phyloP scores from a whole-genome alignment of 352 stramenopile species.

The Globisporangium orthogonon region DNA sequence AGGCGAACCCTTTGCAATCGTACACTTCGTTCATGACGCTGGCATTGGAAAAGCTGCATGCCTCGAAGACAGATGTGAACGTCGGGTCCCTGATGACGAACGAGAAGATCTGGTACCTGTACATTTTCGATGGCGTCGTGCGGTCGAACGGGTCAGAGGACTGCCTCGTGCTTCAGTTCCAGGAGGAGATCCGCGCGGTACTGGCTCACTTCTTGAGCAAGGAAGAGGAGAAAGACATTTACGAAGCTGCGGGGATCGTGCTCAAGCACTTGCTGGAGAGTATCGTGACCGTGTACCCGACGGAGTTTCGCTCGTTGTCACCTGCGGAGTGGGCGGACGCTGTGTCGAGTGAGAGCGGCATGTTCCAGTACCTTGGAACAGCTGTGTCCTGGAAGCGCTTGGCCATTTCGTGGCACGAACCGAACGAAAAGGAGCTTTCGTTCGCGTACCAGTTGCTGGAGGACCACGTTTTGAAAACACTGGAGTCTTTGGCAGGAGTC shows the following conservation, averaged over 20 bases:
- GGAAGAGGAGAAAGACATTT: conserved; percentile 54
- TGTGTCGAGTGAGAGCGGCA: conserved; percentile 27
- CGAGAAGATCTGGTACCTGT: conserved; percentile 63
- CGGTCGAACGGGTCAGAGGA: conserved; percentile 27
- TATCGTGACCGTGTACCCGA: conserved; percentile 45
- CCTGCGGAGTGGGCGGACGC: conserved; percentile 34
- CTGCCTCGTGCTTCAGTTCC: conserved; percentile 26
- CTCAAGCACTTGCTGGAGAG: conserved; percentile 38
- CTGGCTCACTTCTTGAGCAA: conserved; percentile 33
- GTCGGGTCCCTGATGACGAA: conserved; percentile 37
- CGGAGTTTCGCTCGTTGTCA: conserved; percentile 57
- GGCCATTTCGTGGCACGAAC: conserved; percentile 54
- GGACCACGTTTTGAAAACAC: conserved; percentile 29
- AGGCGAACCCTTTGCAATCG: conserved; percentile 33
- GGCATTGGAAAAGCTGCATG: conserved; percentile 41
- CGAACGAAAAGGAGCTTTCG: conserved; percentile 37
- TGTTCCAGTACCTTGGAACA: conserved; percentile 57
- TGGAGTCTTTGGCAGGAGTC: conserved; percentile 23
- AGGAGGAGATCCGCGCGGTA: conserved; percentile 31
- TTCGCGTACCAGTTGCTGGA: conserved; percentile 54
- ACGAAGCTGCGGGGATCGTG: conserved; percentile 35
- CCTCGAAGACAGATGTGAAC: conserved; percentile 25
- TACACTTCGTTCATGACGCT: conserved; percentile 34
- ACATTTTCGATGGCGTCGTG: conserved; percentile 47
- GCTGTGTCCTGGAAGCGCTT: conserved; percentile 47